Conservation (phyloP, 495 filamentous ascomycete genomes). For the Lindgomyces ingoldianus region DNA sequence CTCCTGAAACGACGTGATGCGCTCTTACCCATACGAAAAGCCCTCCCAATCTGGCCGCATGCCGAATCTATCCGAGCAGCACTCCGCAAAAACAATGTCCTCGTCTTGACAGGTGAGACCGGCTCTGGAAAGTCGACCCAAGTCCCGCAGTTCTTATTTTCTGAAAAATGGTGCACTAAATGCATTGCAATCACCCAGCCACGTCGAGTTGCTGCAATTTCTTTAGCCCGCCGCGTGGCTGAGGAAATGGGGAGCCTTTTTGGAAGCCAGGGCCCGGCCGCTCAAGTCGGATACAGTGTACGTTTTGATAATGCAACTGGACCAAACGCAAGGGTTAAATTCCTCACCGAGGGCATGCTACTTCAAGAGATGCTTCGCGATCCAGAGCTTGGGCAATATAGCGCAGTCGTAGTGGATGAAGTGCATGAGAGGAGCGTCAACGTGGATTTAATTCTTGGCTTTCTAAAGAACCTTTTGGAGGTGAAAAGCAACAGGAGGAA, state of each 20-base stretch:
- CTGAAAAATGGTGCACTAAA: conserved; percentile 80
- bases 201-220: conserved; percentile 90
- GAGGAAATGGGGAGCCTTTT: conserved; percentile 86
- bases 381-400: conserved; percentile 79
- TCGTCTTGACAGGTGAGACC: conserved; percentile 89
- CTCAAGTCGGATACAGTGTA: conserved; percentile 88
- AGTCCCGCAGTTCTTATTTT: conserved; percentile 83
- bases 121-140: conserved; percentile 97
- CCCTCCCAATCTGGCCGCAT: conserved; percentile 78
- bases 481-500: conserved; percentile 57
- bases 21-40: conserved; percentile 58
- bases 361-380: conserved; percentile 91
- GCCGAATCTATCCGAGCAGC: conserved; percentile 66
- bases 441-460: conserved; percentile 86
- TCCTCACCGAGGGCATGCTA: conserved; percentile 94
- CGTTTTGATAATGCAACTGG: conserved; percentile 84
- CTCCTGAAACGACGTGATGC: conserved; percentile 33
- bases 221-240: conserved; percentile 84
- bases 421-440: conserved; percentile 97
- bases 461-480: conserved; percentile 71
- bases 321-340: conserved; percentile 81
- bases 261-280: conserved; percentile 61
- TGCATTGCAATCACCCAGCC: conserved; percentile 96
- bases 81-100: conserved; percentile 67
- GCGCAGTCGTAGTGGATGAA: conserved; percentile 89